Base-by-base conservation (phyloP, 345 rosid species). In the Euphorbia pulcherrima region DNA sequence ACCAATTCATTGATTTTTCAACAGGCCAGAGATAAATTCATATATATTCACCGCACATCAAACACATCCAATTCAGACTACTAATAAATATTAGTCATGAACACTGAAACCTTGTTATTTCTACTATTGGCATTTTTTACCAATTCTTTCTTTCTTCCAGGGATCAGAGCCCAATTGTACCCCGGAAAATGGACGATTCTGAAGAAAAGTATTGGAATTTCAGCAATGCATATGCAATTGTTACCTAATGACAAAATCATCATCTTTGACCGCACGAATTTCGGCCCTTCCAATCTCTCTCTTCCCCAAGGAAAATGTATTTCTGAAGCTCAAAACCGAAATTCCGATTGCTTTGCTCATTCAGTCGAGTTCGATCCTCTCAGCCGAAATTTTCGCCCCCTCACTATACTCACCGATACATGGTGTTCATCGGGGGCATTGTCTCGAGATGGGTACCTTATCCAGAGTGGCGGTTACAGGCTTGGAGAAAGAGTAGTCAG, bases 271-370 rank as follows among this genome's bases (percentile, higher is more conserved):
- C 17, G 70, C 39, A 72, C 73, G 9, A 12, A 80, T 62, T 82
- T 78, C 62, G 88, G 85, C 8, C 75, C 48, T 18, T 83, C 87
- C 62, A 81, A 83, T 65, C 73, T 83, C 54, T 68, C 85, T 63
- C 73, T 83, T 14, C 82, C 84, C 4, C 4, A 74, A 7, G 81
- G 81, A 9, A 67, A 67, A 8, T 84, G 84, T 75, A 68, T 68
- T 21, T 10, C 37, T 17, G 80, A 72, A 53, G 59, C 77, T 8
- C 40, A 10, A 9, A 46, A 9, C 33, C n/a, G 7, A 16, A 10
- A 44, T 28, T 2, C 30, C 0, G 80, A 69, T 48, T 77, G 80
- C 71, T 56, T 37, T 35, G 73, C 71, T 0, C 80, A 77, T 61
- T 72, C 76, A 3, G 73, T 72, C 4, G 76, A 72, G 68, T 72